Base-by-base conservation (phyloP, 129 eudicot genomes). In the Tanacetum coccineum region DNA sequence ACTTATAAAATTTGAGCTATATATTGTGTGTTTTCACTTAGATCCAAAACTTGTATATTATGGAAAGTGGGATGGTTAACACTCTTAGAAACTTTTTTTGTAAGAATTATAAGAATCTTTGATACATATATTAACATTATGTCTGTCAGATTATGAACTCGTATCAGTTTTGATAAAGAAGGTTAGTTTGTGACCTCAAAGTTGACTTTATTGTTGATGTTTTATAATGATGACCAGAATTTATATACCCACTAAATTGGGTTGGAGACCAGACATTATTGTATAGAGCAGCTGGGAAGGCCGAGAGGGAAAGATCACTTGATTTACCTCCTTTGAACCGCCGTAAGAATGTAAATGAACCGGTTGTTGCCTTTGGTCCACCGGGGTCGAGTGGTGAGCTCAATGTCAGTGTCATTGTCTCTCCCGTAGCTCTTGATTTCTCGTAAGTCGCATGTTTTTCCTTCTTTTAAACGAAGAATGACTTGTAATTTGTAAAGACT, bases 331-430 rank as follows among this genome's bases (percentile, higher is more conserved):
- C 95, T 0, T 47, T 82, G 48, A 72, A 68, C 68, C 78, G 74
- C 18, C 82, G 84, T n/a, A 65, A 76, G 44, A 81, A 81, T 68
- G 76, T 89, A 49, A 93, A 84, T 53, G 99, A 87, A 73, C 99
- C 99, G 54, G 82, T 75, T 59, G 89, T 80, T 20, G 99, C 99
- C 26, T 94, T 94, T 66, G 97, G 99, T 56, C 99, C 99, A 9
- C 99, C 97, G 0, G 95, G 96, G 11, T 94, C 96, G 19, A 86
- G 66, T 1, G 95, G 99, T 19, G 97, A 94, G 85, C 97, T 94
- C 65, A 94, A 94, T 40, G 95, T 94, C 25, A 94, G 99, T 30
- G 95, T 94, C 67, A 78, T 94, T 51, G 97, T 87, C 40, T 82
- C 99, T 21, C 80, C 85, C 0, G 95, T 89, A 50, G 70, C 99